Percentiles rank a stretch among this genome's conserved stretches.
Evolutionary conservation across 208 protist genomes (phyloP).

Genomic region (Leishmania arabica): DNA sequence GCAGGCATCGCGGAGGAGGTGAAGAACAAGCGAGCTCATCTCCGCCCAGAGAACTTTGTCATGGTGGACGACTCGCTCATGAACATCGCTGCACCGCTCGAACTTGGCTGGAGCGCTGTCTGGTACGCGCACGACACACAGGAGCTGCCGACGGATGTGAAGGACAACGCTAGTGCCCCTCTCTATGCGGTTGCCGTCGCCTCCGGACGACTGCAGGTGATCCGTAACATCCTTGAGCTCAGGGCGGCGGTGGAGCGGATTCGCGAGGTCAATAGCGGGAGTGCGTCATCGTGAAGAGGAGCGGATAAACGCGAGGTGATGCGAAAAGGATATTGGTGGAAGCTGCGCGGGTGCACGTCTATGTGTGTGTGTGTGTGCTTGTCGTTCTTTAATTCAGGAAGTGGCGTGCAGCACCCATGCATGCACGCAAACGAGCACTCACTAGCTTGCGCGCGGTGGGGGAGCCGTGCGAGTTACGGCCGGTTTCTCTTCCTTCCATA

Average conservation of each 20-base stretch:
- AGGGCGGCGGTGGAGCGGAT: constrained; percentile 44
- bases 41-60: constrained; percentile 42
- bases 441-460: neutral
- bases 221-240: constrained; percentile 54
- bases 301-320: neutral
- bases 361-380: neutral
- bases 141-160: constrained; percentile 26
- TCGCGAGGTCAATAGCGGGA: constrained; percentile 10
- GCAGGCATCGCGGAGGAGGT: constrained; percentile 17
- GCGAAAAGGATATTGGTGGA: neutral
- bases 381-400: neutral
- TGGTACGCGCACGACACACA: constrained; percentile 61
- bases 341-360: neutral
- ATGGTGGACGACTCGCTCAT: constrained; percentile 83
- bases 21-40: constrained; percentile 25
- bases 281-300: neutral
- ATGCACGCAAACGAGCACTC: neutral
- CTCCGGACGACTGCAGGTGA: constrained; percentile 45
- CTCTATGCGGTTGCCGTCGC: constrained; percentile 36
- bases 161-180: constrained; percentile 14
- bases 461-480: neutral
- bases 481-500: neutral
- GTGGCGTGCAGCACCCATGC: neutral
- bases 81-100: constrained; percentile 69
- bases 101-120: constrained; percentile 69